These are phyloP conservation scores for Botrytis hyacinthi DNA, from an alignment of 2,329 filamentous ascomycete species.

Conservation along the genomic window DNA sequence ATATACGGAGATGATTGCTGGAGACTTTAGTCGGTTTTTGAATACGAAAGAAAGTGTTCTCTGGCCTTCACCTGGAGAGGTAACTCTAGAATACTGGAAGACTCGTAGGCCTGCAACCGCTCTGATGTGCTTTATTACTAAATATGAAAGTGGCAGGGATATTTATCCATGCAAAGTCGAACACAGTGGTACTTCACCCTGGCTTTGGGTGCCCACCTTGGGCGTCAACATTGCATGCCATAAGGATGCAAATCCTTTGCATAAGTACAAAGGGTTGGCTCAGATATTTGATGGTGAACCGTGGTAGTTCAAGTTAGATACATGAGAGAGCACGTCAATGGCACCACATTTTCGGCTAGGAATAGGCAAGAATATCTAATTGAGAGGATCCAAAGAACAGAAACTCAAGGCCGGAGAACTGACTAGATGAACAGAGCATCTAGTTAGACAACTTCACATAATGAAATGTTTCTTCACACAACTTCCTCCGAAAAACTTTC, in stretches of 20 bases:
- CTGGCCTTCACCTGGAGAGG: not conserved
- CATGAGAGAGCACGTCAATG: no score
- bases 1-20: not conserved
- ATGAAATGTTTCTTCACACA: not conserved
- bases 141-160: not conserved
- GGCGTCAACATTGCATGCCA: not conserved
- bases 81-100: not conserved
- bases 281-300: not conserved
- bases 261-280: not conserved
- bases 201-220: not conserved
- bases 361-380: rapidly evolving
- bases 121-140: not conserved
- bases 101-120: not conserved
- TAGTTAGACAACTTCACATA: not conserved
- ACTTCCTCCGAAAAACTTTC: rapidly evolving
- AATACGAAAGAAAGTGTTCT: not conserved
- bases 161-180: rapidly evolving
- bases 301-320: not conserved
- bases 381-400: rapidly evolving
- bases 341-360: not conserved
- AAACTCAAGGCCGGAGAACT: not conserved
- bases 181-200: not conserved
- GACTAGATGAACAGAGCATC: no score
- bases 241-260: not conserved
- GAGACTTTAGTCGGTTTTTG: not conserved